These are phyloP conservation scores for Begonia fuchsioides DNA, from an alignment of 306 rosid genomes.

Conservation along the genomic window DNA sequence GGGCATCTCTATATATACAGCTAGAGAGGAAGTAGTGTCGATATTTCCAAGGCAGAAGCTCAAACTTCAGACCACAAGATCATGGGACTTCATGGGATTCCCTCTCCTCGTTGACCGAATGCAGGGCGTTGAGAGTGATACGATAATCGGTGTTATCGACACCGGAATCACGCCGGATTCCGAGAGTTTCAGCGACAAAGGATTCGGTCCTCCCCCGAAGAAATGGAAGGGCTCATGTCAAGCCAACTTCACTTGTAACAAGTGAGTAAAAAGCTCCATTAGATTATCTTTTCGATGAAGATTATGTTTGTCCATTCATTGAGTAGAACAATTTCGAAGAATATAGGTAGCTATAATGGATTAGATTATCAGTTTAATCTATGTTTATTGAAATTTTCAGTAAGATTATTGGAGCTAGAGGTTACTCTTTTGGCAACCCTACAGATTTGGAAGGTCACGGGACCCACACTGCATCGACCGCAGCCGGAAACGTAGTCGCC, in stretches of 20 bases:
- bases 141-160: conserved; percentile 10
- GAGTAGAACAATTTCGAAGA: no score
- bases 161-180: conserved; percentile 13
- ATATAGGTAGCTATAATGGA: no score
- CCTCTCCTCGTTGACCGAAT: not conserved
- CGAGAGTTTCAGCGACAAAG: conserved; percentile 8
- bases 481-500: conserved; percentile 9
- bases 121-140: conserved; percentile 4
- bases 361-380: not conserved
- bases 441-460: conserved; percentile 11
- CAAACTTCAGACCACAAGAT: conserved; percentile 6
- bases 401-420: conserved; percentile 6
- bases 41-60: conserved; percentile 1
- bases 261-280: not conserved
- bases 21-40: not conserved
- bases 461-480: conserved; percentile 16
- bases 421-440: not conserved
- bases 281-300: not conserved
- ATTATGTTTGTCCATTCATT: no score
- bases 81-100: conserved; percentile 10
- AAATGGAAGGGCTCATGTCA: conserved; percentile 12
- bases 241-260: conserved; percentile 11
- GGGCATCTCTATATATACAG: not conserved
- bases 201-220: conserved; percentile 8
- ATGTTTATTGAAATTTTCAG: not conserved